Conservation (phyloP, 805 yeast species). For the Candida pini region DNA sequence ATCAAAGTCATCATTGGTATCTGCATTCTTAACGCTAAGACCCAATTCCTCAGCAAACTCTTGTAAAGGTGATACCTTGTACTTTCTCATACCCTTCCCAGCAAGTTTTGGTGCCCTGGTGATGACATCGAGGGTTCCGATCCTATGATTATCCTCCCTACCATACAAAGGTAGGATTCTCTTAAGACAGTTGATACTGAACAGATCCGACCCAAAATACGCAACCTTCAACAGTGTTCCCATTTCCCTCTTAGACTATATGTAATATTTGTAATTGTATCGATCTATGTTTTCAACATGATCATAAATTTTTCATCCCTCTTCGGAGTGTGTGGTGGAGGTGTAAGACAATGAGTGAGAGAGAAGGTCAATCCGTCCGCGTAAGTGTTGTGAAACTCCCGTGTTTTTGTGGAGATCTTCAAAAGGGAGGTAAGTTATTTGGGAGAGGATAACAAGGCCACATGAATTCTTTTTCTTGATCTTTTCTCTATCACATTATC, state of each 20-base stretch:
- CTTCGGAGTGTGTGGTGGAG: no score
- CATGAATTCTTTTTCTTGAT: no score
- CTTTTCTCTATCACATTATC: not conserved
- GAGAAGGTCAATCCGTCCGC: no score
- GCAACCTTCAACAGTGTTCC: slow-evolving; percentile 35
- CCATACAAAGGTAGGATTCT: slow-evolving; percentile 26
- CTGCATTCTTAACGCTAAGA: slow-evolving; percentile 46
- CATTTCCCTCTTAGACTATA: no score
- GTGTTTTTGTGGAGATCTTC: no score
- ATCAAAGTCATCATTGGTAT: slow-evolving; percentile 34
- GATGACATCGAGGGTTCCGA: slow-evolving; percentile 46
- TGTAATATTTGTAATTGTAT: no score
- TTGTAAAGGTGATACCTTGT: slow-evolving; percentile 52
- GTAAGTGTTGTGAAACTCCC: no score
- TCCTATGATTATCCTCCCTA: not conserved
- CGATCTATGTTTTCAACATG: no score
- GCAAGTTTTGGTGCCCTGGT: slow-evolving; percentile 58
- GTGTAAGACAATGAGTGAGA: no score
- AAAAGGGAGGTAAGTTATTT: no score
- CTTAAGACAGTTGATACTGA: slow-evolving; percentile 52
- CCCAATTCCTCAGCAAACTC: slow-evolving; percentile 29
- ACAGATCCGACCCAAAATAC: slow-evolving; percentile 74
- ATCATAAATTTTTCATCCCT: no score
- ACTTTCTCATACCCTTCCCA: slow-evolving; percentile 48
- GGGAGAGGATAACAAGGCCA: no score